These are phyloP conservation scores for Annulohypoxylon nitens DNA, from an alignment of 495 filamentous ascomycete species.

Conservation along the genomic window DNA sequence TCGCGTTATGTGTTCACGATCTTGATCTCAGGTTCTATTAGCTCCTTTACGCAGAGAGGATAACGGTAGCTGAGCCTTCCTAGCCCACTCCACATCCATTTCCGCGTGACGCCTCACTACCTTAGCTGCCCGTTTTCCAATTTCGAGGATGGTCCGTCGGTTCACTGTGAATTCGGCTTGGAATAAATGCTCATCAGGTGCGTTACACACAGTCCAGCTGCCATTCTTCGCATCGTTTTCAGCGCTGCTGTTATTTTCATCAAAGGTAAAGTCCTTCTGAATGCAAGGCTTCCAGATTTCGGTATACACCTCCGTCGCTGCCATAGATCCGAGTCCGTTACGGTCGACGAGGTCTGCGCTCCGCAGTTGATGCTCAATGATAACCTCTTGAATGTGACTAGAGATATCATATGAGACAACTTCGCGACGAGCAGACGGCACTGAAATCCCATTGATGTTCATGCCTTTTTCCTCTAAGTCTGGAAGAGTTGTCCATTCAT, in stretches of 20 bases:
- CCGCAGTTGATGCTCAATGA: conserved; percentile 54
- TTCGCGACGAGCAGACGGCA: conserved; percentile 46
- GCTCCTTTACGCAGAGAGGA: conserved; percentile 27
- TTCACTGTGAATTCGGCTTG: conserved; percentile 52
- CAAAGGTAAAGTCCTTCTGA: not conserved
- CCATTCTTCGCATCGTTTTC: not conserved
- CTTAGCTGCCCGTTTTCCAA: conserved; percentile 51
- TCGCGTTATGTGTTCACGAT: not conserved
- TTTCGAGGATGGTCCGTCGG: conserved; percentile 49
- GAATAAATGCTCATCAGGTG: conserved; percentile 53
- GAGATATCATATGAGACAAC: conserved; percentile 48
- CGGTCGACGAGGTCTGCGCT: conserved; percentile 47
- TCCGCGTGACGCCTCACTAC: conserved; percentile 40
- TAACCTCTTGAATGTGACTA: conserved; percentile 47
- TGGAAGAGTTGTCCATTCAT: conserved; percentile 48
- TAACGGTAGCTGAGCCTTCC: conserved; percentile 23
- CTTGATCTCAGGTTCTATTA: conserved; percentile 12
- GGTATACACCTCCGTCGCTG: conserved; percentile 39
- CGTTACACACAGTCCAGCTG: conserved; percentile 38
- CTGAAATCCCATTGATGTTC: conserved; percentile 5
- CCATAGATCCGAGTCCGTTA: conserved; percentile 47
- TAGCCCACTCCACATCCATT: conserved; percentile 33
- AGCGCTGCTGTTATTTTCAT: not conserved
- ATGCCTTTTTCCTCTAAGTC: conserved; percentile 32
- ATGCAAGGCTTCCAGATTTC: conserved; percentile 53